Evolutionary conservation across 2,329 filamentous ascomycete species (phyloP), one percentile per base, ranked within the genome.

Genomic region (Hypoxylon sp.): DNA sequence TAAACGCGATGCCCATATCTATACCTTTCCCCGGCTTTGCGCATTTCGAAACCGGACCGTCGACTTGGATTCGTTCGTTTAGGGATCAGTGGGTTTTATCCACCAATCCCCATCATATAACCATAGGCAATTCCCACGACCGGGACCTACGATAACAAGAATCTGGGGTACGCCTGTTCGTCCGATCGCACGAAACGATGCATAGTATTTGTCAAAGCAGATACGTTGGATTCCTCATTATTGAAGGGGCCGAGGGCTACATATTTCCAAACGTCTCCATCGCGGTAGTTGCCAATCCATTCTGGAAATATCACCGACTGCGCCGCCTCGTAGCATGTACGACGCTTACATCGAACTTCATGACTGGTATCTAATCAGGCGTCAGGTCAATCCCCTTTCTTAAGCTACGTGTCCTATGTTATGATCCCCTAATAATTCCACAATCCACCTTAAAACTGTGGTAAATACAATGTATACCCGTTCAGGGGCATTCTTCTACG

Each of bases 151-250:
- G 51, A 61, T 58, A 34, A 37, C 54, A 12, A 46, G 51, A 63
- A 63, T 68, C 66, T 61, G 63, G 66, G 65, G 62, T 66, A 61
- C 47, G 59, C 65, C 63, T 61, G 53, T 55, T 46, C 52, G 12
- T 59, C 61, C 57, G 45, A 64, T 52, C 48, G 37, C 60, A 56
- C 51, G 25, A 65, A 61, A 57, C 23, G 6, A 23, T 41, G 37
- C 37, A 41, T 29, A 27, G 9, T 61, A 46, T 65, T 57, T 52
- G 48, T 56, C 46, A 23, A 53, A 48, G 54, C 39, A 16, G 21
- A 30, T 32, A 14, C 46, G 14, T 30, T 50, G 21, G 51, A 51
- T 59, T 52, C 21, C 37, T 43, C n/a, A 48, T 52, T 30, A 51
- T 59, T 51, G 27, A 43, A 61, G 37, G 61, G 50, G 54, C 16